Base-by-base conservation (phyloP, 306 rosid species). In the Corylus heterophylla region DNA sequence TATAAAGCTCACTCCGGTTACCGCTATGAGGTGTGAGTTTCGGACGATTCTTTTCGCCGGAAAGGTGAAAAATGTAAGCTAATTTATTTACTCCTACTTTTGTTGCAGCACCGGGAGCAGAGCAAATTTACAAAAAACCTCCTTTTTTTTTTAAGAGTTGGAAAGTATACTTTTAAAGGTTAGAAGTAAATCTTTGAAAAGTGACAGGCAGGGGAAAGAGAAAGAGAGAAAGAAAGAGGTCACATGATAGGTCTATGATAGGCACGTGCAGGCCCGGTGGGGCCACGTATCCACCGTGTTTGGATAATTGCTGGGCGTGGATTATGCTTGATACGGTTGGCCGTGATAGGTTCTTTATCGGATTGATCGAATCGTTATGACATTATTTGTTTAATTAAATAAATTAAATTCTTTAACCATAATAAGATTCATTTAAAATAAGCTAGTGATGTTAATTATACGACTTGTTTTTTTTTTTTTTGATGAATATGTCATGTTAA, bases 261-360 rank as follows among this genome's bases (percentile, higher is more conserved):
- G 77, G 89, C 92, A 90, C 94, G 91, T 90, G 92, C 87, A 63
- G 58, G 11, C 71, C 74, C 5, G 77, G 63, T 69, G n/a, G 44
- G 66, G 58, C 13, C 83, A 81, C 45, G 71, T 85, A 69, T 14
- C 69, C 11, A 5, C 29, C 11, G 12, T 17, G 18, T 16, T 22
- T 31, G 35, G 35, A 2, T 2, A 31, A 31, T 31, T 31, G 35
- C 35, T 31, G 35, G 35, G 35, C 35, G 35, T 29, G 35, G 35
- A 31, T 31, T 31, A 31, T 31, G 35, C 35, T 1, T 31, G 2
- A 31, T 31, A 31, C 35, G 35, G 2, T 31, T 31, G 35, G 35
- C 35, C 35, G 35, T 31, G 2, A 31, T 31, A 31, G 35, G 35
- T 31, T 31, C 35, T 2, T 31, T 31, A 2, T 1, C 35, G 35